Evolutionary conservation across 352 stramenopile genomes (phyloP), one percentile per base, ranked within the genome.

Genomic region (Thalassiosira hispida): DNA sequence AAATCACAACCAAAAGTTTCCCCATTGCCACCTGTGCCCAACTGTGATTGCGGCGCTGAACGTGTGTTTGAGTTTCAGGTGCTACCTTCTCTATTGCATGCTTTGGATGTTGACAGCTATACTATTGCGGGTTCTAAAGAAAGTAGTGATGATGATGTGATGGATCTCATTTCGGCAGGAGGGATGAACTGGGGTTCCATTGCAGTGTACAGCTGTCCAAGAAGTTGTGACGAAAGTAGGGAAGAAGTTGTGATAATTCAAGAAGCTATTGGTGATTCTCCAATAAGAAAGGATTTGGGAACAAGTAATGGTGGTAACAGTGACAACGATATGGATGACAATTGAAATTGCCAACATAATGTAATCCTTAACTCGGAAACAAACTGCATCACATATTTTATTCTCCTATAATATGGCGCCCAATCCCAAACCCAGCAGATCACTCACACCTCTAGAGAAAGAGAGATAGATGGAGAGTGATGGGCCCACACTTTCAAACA

Each of bases 101-200:
- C 81, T 14, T 60, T 92, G n/a, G 73, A 83, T 29, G 86, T 92
- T n/a, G 86, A 92, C 59, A 66, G 33, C 38, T 52, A 38, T 57
- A 16, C 20, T 65, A 23, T 51, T 22, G 11, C 25, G 0, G 35
- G 38, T 5, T 3, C n/a, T 8, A 60, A 12, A 1, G 22, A 72
- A 25, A 23, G 46, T 31, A 14, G 47, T 56, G 40, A 59, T 64
- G 55, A 77, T 59, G 56, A 73, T 52, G 33, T 65, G 31, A 62
- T 66, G 57, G 62, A 68, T 83, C 23, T 75, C 67, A 69, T 79
- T 47, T 52, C 75, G 12, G 25, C 51, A 14, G 80, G 81, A 18
- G 84, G 87, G 27, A 85, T 91, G 81, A 91, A 93, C 64, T 93
- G 82, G 77, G 88, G 88, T 57, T 82, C 74, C 9, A 81, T 93